Conservation (phyloP, 331 rosid genomes). For the Erythrophleum ivorense region DNA sequence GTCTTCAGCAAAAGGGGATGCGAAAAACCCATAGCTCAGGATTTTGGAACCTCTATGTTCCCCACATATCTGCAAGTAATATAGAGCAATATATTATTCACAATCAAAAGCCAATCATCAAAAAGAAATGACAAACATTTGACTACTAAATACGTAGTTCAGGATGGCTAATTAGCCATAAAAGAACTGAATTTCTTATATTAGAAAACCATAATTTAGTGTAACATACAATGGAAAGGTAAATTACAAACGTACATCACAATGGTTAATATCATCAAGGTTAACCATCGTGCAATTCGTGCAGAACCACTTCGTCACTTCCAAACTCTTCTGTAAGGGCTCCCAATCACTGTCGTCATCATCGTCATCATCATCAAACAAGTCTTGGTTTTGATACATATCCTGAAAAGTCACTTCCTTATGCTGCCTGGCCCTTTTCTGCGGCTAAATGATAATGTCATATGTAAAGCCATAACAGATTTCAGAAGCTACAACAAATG, state of each 20-base stretch:
- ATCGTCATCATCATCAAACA: conserved; percentile 66
- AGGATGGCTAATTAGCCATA: conserved; percentile 32
- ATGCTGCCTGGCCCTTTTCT: conserved; percentile 59
- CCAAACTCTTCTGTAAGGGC: conserved; percentile 63
- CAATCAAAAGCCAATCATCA: conserved; percentile 13
- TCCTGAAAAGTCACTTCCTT: conserved; percentile 80
- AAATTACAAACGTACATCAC: conserved; percentile 71
- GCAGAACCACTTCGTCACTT: conserved; percentile 83
- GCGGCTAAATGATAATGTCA: conserved; percentile 42
- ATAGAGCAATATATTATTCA: conserved; percentile 34
- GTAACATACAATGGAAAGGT: conserved; percentile 6
- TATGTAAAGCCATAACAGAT: neutral
- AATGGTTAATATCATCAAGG: conserved; percentile 49
- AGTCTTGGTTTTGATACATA: conserved; percentile 55
- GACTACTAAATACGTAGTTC: conserved; percentile 30
- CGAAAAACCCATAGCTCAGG: conserved; percentile 67
- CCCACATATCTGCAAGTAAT: conserved; percentile 73
- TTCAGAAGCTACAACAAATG: conserved; percentile 6
- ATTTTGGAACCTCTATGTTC: conserved; percentile 92
- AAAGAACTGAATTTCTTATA: conserved; percentile 3
- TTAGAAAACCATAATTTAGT: neutral
- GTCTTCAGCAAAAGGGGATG: conserved; percentile 66
- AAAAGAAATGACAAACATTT: conserved; percentile 11
- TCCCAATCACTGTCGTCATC: conserved; percentile 92
- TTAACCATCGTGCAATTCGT: conserved; percentile 85